Percentiles rank a stretch among this genome's conserved stretches.
These are phyloP conservation scores for Geotrichum fermentans DNA, from an alignment of 1,139 yeast genomes.

Conservation along the genomic window DNA sequence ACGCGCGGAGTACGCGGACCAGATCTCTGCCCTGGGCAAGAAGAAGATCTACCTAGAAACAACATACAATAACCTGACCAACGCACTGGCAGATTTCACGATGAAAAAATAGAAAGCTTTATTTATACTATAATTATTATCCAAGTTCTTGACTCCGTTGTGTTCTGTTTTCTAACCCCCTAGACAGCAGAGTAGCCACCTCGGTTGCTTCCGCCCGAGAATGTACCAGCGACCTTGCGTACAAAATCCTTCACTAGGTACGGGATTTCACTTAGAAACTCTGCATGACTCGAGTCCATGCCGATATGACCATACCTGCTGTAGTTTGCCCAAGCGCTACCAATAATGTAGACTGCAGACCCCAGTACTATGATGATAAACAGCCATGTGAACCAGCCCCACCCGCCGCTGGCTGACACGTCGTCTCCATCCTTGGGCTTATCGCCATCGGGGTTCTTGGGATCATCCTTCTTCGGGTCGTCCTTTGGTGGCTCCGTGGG, in stretches of 20 bases:
- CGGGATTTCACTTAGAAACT: conserved; percentile 63
- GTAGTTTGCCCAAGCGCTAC: conserved; percentile 71
- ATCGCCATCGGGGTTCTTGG: conserved; percentile 4
- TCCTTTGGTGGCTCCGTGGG: conserved; percentile 2
- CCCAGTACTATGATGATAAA: conserved; percentile 53
- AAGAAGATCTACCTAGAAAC: conserved; percentile 71
- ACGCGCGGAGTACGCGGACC: conserved; percentile 52
- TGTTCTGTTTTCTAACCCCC: too few species aligned
- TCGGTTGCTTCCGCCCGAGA: conserved; percentile 72
- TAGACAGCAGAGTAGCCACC: conserved; percentile 92
- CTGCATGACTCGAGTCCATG: conserved; percentile 43
- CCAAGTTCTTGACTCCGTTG: not conserved
- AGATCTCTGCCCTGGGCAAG: conserved; percentile 56
- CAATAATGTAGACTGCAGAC: conserved; percentile 66
- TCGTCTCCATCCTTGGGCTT: conserved; percentile 30
- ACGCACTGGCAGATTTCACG: conserved; percentile 51
- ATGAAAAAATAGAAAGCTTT: conserved; percentile 7
- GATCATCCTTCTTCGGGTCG: not conserved
- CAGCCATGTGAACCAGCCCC: conserved; percentile 41
- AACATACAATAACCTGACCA: conserved; percentile 68
- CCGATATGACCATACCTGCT: conserved; percentile 39
- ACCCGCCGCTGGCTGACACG: conserved; percentile 13
- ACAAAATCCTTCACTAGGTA: conserved; percentile 74
- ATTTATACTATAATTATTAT: not conserved
- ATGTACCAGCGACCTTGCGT: conserved; percentile 62